Percentiles rank a stretch among this genome's conserved stretches.
Evolutionary conservation across 1,139 yeast genomes (phyloP).

Genomic region (Pneumocystis wakefieldiae): DNA sequence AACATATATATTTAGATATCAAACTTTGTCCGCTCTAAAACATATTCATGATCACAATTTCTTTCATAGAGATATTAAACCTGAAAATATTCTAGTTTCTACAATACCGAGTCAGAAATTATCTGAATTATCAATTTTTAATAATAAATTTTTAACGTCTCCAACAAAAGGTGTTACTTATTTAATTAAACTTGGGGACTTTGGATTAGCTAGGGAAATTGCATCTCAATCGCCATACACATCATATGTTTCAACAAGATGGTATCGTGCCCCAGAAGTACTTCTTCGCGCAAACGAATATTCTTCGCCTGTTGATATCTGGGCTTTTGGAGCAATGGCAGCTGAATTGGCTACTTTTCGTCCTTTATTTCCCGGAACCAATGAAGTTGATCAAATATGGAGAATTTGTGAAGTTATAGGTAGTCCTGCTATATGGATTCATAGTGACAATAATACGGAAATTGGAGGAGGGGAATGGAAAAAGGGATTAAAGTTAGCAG

Average conservation of each 20-base stretch:
- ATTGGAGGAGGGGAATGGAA: slow-evolving; percentile 58
- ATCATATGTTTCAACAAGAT: slow-evolving; percentile 79
- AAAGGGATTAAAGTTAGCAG: slow-evolving; percentile 56
- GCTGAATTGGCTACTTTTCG: slow-evolving; percentile 59
- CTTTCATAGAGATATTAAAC: slow-evolving; percentile 84
- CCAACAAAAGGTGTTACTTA: slow-evolving; percentile 2
- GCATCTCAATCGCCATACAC: slow-evolving; percentile 39
- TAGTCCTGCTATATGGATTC: slow-evolving; percentile 33
- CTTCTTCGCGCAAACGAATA: slow-evolving; percentile 52
- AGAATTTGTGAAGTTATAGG: slow-evolving; percentile 56
- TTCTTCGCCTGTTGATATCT: slow-evolving; percentile 68
- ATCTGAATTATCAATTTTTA: slow-evolving; percentile 44
- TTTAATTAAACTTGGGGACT: slow-evolving; percentile 74
- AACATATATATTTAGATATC: background rate
- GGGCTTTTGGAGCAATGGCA: slow-evolving; percentile 89
- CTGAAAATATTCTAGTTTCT: slow-evolving; percentile 62
- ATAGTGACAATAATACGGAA: slow-evolving; percentile 38
- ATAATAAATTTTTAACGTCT: slow-evolving; percentile 33
- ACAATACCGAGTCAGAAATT: slow-evolving; percentile 59
- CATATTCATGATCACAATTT: slow-evolving; percentile 66
- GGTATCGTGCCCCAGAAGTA: slow-evolving; percentile 94
- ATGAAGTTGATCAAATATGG: slow-evolving; percentile 65
- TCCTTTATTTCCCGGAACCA: slow-evolving; percentile 74
- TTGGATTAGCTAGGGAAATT: slow-evolving; percentile 67
- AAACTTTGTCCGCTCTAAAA: slow-evolving; percentile 36